Conservation (phyloP, 257 asterid genomes). For the Nicotiana noctiflora region DNA sequence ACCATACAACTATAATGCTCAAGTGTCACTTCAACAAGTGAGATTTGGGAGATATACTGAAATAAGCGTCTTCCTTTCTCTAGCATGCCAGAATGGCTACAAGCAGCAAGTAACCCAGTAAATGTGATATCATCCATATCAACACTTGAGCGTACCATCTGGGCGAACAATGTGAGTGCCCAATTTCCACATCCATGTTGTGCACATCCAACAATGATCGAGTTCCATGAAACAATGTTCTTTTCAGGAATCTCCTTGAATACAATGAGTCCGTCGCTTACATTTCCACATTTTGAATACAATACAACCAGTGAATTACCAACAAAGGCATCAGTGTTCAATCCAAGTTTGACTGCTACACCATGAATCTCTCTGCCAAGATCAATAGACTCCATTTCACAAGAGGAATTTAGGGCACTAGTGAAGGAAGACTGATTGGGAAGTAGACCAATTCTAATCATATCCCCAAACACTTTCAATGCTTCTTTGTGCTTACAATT, state of each 20-base stretch:
- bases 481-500: conserved; percentile 55
- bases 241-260: conserved; percentile 44
- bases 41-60: conserved; percentile 16
- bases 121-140: conserved; percentile 73
- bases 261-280: conserved; percentile 41
- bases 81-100: conserved; percentile 86
- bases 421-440: conserved; percentile 89
- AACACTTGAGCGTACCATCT: conserved; percentile 50
- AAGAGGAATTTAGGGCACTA: conserved; percentile 67
- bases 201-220: conserved; percentile 78
- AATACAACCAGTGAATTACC: conserved; percentile 79
- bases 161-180: conserved; percentile 57
- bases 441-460: conserved; percentile 49
- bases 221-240: conserved; percentile 83
- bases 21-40: conserved; percentile 32
- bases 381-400: conserved; percentile 50
- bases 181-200: conserved; percentile 67
- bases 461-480: conserved; percentile 38
- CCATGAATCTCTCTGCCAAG: conserved; percentile 63
- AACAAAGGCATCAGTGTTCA: conserved; percentile 49
- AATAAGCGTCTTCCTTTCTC: conserved; percentile 55
- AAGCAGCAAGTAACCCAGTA: conserved; percentile 77
- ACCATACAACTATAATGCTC: conserved; percentile 91
- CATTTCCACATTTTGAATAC: conserved; percentile 54
- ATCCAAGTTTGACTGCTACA: conserved; percentile 55